Conservation (phyloP, 805 yeast species). For the Kazachstania viticola region DNA sequence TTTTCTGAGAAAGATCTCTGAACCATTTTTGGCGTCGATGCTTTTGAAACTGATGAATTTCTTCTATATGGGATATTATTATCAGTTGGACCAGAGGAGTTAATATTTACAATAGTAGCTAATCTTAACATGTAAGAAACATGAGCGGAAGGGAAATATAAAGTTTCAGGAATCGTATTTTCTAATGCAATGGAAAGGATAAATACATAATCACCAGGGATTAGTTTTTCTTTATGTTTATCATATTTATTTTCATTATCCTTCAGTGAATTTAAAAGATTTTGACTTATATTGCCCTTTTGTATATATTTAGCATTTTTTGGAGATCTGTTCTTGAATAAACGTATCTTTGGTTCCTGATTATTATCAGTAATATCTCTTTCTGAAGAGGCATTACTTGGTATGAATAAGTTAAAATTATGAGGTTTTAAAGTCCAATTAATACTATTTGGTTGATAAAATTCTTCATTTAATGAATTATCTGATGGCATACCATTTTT, state of each 20-base stretch:
- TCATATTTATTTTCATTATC: slow-evolving; percentile 2
- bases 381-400: background rate
- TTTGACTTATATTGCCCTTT: background rate
- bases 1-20: background rate
- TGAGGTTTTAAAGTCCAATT: slow-evolving; percentile 9
- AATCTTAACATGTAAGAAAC: slow-evolving; percentile 13
- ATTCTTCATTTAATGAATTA: slow-evolving; percentile 32
- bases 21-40: background rate
- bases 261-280: slow-evolving; percentile 1
- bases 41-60: background rate
- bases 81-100: background rate
- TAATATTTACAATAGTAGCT: slow-evolving; percentile 4
- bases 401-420: slow-evolving; percentile 17
- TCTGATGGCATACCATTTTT: slow-evolving; percentile 36
- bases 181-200: slow-evolving; percentile 51
- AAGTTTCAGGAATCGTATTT: slow-evolving; percentile 48
- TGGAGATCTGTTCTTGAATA: background rate
- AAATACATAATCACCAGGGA: slow-evolving; percentile 61
- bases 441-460: slow-evolving; percentile 23
- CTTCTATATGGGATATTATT: background rate
- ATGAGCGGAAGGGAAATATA: slow-evolving; percentile 26
- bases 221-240: slow-evolving; percentile 11
- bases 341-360: background rate
- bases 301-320: background rate
- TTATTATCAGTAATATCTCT: background rate